phyloP scores from a whole-genome alignment of 495 filamentous ascomycete species.

The Thozetella sp. region DNA sequence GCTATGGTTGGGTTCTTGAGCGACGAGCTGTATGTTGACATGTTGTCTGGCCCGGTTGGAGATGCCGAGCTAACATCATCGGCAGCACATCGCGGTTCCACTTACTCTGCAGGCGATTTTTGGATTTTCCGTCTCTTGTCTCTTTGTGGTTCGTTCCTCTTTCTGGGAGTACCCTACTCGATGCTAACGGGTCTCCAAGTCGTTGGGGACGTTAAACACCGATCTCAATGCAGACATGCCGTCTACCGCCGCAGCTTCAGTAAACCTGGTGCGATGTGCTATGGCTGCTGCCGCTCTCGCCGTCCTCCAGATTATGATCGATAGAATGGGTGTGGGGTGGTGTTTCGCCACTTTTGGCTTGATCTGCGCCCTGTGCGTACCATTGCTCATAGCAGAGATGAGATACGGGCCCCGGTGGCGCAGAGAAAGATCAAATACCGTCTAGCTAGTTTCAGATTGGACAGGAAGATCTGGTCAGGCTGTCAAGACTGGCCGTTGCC shows the following conservation, averaged over 20 bases:
- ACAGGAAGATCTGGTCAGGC: too few species aligned
- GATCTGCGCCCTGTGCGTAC: constrained; percentile 49
- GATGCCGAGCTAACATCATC: constrained; percentile 45
- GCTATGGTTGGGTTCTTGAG: not conserved
- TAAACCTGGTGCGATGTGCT: not conserved
- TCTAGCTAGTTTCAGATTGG: too few species aligned
- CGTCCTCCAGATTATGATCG: constrained; percentile 61
- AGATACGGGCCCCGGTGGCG: too few species aligned
- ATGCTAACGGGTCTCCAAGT: not conserved
- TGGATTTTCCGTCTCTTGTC: constrained; percentile 65
- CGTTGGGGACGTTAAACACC: not conserved
- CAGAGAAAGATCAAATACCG: too few species aligned
- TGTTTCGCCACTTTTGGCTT: constrained; percentile 64
- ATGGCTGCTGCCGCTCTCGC: not conserved
- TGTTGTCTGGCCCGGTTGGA: not conserved
- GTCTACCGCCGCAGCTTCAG: not conserved
- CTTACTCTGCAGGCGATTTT: constrained; percentile 63
- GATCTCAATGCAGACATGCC: not conserved
- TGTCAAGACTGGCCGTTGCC: too few species aligned
- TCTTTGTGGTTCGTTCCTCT: not conserved
- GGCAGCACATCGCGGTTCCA: constrained; percentile 66
- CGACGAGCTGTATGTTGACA: not conserved
- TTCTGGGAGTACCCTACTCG: not conserved
- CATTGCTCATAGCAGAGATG: too few species aligned
- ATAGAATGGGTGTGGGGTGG: constrained; percentile 67